Percentiles rank a stretch among this genome's conserved stretches.
Conservation (phyloP, 164 flowering plant genomes). For the Amborella trichopoda region DNA sequence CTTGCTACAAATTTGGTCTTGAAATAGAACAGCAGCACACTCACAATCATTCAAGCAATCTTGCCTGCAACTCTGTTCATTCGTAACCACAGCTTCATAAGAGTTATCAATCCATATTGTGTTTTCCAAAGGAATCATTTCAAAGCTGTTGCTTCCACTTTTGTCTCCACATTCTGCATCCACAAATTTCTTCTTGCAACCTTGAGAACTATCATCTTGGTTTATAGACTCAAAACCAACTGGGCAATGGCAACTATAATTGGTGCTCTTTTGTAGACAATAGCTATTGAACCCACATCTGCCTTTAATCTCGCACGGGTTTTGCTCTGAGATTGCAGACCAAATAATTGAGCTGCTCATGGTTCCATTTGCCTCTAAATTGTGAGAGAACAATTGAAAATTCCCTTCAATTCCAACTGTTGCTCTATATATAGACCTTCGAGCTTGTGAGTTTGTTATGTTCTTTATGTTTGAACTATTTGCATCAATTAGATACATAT, state of each 20-base stretch:
- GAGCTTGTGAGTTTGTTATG: no score
- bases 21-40: conserved; percentile 8
- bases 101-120: conserved; percentile 1
- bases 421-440: no score
- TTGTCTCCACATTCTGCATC: not conserved
- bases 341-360: no score
- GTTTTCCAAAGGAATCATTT: not conserved
- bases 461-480: no score
- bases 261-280: not conserved
- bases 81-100: not conserved
- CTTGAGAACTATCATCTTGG: not conserved
- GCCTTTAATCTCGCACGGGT: no score
- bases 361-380: no score
- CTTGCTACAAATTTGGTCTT: conserved; percentile 7
- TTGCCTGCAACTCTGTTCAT: conserved; percentile 4
- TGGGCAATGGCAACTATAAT: not conserved
- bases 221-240: conserved; percentile 4
- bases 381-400: no score
- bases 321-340: no score
- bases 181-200: not conserved
- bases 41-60: conserved; percentile 14
- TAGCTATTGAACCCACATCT: not conserved
- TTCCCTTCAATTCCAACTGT: no score
- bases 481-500: no score
- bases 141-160: not conserved